Conservation (phyloP, 148 eudicot species). For the Rhododendron kiyosumense region DNA sequence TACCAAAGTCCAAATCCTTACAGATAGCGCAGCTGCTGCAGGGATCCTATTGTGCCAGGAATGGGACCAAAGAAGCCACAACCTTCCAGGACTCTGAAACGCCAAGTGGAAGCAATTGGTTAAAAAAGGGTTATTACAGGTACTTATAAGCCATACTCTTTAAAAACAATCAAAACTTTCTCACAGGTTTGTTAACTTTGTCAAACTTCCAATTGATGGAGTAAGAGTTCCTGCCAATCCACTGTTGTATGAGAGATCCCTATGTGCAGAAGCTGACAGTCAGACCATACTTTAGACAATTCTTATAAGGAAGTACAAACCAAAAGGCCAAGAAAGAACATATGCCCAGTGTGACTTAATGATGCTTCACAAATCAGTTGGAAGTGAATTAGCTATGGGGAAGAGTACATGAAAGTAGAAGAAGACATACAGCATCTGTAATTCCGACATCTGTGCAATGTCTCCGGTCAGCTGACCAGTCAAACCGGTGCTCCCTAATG, state of each 20-base stretch:
- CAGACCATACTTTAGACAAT: background rate
- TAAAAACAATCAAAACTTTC: constrained; percentile 12
- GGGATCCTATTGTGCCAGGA: constrained; percentile 67
- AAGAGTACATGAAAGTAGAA: background rate
- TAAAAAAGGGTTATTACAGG: background rate
- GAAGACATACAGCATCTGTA: constrained; percentile 53
- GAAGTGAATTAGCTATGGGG: background rate
- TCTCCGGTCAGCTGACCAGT: constrained; percentile 63
- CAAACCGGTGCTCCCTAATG: constrained; percentile 47
- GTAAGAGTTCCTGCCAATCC: constrained; percentile 67
- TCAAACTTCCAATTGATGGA: constrained; percentile 45
- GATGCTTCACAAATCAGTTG: background rate
- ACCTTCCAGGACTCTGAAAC: constrained; percentile 61
- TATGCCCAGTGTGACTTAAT: background rate
- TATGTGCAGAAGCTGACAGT: constrained; percentile 16
- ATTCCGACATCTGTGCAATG: constrained; percentile 43
- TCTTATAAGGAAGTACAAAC: background rate
- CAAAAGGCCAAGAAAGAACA: background rate
- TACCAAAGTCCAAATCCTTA: constrained; percentile 36
- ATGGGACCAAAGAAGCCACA: constrained; percentile 65
- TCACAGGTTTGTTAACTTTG: constrained; percentile 63
- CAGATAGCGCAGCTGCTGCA: constrained; percentile 43
- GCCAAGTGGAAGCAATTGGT: constrained; percentile 4
- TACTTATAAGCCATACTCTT: background rate
- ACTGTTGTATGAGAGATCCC: constrained; percentile 79